Evolutionary conservation across 192 early-diverging fungal genomes (phyloP).

Genomic region (Coemansia sp.): DNA sequence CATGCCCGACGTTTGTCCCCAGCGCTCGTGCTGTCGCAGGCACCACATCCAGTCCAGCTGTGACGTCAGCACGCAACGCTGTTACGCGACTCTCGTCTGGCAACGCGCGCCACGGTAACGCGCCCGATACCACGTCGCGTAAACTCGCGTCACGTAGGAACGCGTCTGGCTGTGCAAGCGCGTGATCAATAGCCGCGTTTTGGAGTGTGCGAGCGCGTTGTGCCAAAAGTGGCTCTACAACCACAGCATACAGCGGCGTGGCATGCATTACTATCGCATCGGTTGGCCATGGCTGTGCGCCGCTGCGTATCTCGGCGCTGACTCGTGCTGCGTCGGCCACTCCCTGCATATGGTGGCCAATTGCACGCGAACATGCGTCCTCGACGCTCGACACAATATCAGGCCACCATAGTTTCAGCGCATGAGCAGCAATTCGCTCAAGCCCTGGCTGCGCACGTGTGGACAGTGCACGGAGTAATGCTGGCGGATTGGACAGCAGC

Average conservation of each 20-base stretch:
- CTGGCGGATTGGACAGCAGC: conserved; percentile 12
- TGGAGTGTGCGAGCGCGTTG: conserved; percentile 18
- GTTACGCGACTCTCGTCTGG: neutral
- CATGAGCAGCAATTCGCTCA: conserved; percentile 22
- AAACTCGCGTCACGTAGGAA: conserved; percentile 16
- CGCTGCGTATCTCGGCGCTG: conserved; percentile 8
- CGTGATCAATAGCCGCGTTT: conserved; percentile 10
- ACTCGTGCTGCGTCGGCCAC: conserved; percentile 27
- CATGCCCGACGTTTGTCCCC: conserved; percentile 4
- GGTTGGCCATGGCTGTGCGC: conserved; percentile 1
- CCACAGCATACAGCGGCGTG: conserved; percentile 11
- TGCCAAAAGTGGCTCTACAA: conserved; percentile 36
- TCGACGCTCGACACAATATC: conserved; percentile 1
- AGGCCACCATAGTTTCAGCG: conserved; percentile 36
- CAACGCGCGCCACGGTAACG: conserved; percentile 32
- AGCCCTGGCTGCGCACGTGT: conserved; percentile 36
- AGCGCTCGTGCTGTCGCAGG: conserved; percentile 17
- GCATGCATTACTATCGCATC: conserved; percentile 12
- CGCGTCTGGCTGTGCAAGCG: conserved; percentile 13
- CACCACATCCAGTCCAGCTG: conserved; percentile 17
- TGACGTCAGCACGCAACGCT: conserved; percentile 10
- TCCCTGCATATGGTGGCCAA: conserved; percentile 5
- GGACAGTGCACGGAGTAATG: conserved; percentile 22
- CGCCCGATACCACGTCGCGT: conserved; percentile 19
- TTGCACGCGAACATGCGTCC: conserved; percentile 5